These are phyloP conservation scores for Astragalus membranaceus DNA, from an alignment of 306 rosid genomes.

Conservation along the genomic window DNA sequence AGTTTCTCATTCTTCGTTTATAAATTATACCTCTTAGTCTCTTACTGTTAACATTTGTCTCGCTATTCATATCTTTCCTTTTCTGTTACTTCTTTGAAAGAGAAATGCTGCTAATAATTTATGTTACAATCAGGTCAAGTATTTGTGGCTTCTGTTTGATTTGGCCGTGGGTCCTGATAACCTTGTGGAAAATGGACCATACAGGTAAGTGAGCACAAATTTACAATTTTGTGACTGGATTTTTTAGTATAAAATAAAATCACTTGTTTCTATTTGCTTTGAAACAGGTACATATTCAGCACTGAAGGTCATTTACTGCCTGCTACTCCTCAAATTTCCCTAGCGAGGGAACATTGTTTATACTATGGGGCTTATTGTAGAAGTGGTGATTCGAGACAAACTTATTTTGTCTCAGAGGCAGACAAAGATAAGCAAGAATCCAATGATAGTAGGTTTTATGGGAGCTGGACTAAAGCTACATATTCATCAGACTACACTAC, in stretches of 20 bases:
- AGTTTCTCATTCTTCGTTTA: not conserved
- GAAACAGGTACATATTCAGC: slow-evolving; percentile 76
- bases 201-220: slow-evolving; percentile 60
- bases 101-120: slow-evolving; percentile 16
- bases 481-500: slow-evolving; percentile 35
- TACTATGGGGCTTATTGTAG: slow-evolving; percentile 80
- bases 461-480: slow-evolving; percentile 34
- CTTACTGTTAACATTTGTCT: not conserved
- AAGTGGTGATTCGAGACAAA: slow-evolving; percentile 32
- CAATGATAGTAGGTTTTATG: slow-evolving; percentile 41
- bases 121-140: slow-evolving; percentile 61
- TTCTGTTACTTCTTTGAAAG: not conserved
- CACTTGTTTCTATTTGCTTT: not conserved
- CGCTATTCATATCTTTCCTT: not conserved
- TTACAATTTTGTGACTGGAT: slow-evolving; percentile 16
- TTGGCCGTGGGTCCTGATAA: slow-evolving; percentile 90
- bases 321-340: slow-evolving; percentile 81
- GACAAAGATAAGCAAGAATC: slow-evolving; percentile 54
- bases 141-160: slow-evolving; percentile 98
- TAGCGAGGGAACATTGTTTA: slow-evolving; percentile 69
- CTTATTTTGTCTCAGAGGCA: slow-evolving; percentile 30
- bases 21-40: not conserved
- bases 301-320: slow-evolving; percentile 97
- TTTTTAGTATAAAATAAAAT: slow-evolving; percentile 2
- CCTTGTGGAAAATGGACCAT: slow-evolving; percentile 93